Conservation (phyloP, 2,329 filamentous ascomycete species). For the Orbilia blumenaviensis region DNA sequence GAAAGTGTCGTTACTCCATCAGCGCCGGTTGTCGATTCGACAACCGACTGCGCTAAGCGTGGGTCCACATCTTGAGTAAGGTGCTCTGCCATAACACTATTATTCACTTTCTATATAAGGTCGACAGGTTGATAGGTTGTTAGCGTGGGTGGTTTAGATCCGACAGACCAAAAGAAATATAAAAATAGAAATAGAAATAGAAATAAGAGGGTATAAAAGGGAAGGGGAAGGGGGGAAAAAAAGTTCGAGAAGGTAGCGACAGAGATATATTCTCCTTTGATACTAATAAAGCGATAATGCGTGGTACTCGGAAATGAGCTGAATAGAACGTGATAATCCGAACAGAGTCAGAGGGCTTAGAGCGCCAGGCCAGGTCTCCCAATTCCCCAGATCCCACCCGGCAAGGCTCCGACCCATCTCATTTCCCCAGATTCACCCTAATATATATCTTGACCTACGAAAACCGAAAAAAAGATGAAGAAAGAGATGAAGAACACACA, state of each 20-base stretch:
- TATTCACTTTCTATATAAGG: constrained; percentile 61
- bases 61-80: constrained; percentile 70
- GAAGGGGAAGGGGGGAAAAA: not conserved
- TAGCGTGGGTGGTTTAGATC: not conserved
- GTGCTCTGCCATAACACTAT: constrained; percentile 70
- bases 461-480: not conserved
- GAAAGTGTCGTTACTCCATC: constrained; percentile 64
- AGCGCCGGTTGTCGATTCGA: constrained; percentile 66
- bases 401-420: not conserved
- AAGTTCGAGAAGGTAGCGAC: not conserved
- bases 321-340: constrained; percentile 14
- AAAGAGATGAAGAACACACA: not conserved
- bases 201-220: not conserved
- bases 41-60: constrained; percentile 68
- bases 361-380: constrained; percentile 14
- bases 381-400: constrained; percentile 11
- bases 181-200: not conserved
- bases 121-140: not conserved
- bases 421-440: constrained; percentile 7
- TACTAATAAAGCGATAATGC: not conserved
- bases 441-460: not conserved
- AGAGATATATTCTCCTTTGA: not conserved
- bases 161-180: not conserved
- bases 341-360: constrained; percentile 16
- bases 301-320: constrained; percentile 9